Evolutionary conservation across 352 stramenopile genomes (phyloP).

Genomic region (Globisporangium cederbergense): DNA sequence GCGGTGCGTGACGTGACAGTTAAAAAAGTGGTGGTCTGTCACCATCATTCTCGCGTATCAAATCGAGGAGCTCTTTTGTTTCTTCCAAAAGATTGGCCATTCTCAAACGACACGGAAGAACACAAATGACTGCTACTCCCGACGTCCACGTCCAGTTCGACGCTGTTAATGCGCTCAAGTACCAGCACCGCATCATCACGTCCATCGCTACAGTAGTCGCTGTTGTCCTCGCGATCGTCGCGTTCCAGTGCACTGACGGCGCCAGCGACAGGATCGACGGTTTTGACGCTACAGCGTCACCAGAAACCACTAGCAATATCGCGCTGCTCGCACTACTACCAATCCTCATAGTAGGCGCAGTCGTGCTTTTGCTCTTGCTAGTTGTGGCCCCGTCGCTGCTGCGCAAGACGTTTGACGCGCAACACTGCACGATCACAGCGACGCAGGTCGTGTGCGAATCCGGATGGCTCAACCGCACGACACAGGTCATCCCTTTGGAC

Average conservation of each 20-base stretch:
- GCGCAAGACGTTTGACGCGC: conserved; percentile 27
- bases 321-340: neutral
- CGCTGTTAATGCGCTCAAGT: neutral
- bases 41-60: no score
- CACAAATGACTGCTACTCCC: neutral
- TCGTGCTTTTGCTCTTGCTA: neutral
- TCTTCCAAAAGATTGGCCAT: neutral
- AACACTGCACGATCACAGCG: conserved; percentile 33
- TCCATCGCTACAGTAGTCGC: neutral
- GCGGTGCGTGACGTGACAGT: no score
- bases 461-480: conserved; percentile 34
- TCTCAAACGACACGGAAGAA: neutral
- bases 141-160: conserved; percentile 11
- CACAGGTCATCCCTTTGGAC: conserved; percentile 39
- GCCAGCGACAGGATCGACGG: neutral
- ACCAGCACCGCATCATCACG: neutral
- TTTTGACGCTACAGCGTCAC: neutral
- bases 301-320: neutral
- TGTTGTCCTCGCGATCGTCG: neutral
- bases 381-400: conserved; percentile 3
- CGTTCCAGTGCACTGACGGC: neutral
- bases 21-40: no score
- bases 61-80: no score
- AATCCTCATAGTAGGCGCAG: neutral
- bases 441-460: conserved; percentile 31